These are phyloP conservation scores for Lojkania enalia DNA, from an alignment of 2,329 filamentous ascomycete genomes.

Conservation along the genomic window DNA sequence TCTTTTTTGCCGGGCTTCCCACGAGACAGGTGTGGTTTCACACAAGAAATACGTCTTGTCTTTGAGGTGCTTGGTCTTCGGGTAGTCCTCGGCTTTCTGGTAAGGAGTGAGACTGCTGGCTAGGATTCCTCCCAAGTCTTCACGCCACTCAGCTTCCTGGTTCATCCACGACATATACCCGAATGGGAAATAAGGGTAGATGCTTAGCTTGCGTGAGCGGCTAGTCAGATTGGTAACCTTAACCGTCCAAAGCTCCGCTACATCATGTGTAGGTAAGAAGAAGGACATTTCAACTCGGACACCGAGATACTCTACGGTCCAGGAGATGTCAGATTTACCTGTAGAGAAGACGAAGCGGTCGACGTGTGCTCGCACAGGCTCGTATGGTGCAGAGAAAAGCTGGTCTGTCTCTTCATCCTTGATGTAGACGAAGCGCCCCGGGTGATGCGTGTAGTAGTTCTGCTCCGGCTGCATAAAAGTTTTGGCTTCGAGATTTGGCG, in stretches of 20 bases:
- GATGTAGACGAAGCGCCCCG: constrained; percentile 62
- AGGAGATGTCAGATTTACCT: constrained; percentile 59
- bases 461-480: constrained; percentile 66
- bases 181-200: constrained; percentile 62
- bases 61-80: constrained; percentile 60
- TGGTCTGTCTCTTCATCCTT: constrained; percentile 58
- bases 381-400: constrained; percentile 60
- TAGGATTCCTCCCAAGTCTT: constrained; percentile 55
- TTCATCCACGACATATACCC: constrained; percentile 68
- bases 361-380: constrained; percentile 55
- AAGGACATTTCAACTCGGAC: constrained; percentile 58
- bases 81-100: constrained; percentile 61
- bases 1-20: constrained; percentile 56
- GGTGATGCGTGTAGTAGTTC: constrained; percentile 62
- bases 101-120: constrained; percentile 60
- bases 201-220: constrained; percentile 52
- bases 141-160: constrained; percentile 58
- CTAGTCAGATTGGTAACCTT: constrained; percentile 55
- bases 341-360: constrained; percentile 58
- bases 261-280: constrained; percentile 57
- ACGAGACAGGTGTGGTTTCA: constrained; percentile 55
- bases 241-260: constrained; percentile 60
- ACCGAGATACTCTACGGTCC: constrained; percentile 57
- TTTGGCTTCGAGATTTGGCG: constrained; percentile 60
- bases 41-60: constrained; percentile 63